Evolutionary conservation across 2,329 filamentous ascomycete genomes (phyloP).

Genomic region (Cercospora sp.): DNA sequence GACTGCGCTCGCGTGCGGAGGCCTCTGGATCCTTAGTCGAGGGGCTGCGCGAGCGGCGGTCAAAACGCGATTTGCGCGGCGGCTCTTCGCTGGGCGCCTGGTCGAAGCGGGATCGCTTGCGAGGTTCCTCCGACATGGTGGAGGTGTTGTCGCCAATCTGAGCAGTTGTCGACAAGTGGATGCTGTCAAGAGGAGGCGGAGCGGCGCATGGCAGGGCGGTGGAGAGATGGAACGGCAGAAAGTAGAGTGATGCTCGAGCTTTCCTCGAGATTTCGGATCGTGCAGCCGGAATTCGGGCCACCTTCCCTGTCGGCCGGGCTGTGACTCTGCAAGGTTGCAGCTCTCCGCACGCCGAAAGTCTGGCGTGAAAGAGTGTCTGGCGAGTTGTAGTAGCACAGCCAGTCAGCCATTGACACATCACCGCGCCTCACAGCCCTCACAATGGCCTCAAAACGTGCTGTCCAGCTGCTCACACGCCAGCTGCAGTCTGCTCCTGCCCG

Average conservation of each 20-base stretch:
- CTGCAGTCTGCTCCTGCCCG: constrained; percentile 7
- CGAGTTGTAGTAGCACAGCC: not conserved
- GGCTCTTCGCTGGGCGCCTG: constrained; percentile 81
- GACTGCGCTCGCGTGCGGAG: constrained; percentile 75
- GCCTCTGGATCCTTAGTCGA: constrained; percentile 62
- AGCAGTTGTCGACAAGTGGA: not conserved
- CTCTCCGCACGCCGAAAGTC: constrained; percentile 1
- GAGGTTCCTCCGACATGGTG: constrained; percentile 74
- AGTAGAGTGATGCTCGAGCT: constrained; percentile 2
- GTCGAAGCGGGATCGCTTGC: constrained; percentile 78
- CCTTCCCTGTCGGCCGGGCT: not conserved
- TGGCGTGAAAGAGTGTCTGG: not conserved
- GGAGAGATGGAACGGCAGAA: not conserved
- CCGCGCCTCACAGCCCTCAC: constrained; percentile 2
- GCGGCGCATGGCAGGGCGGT: not conserved
- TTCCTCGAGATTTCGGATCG: constrained; percentile 1
- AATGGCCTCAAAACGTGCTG: constrained; percentile 41
- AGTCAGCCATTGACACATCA: constrained; percentile 1
- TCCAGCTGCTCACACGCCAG: constrained; percentile 29
- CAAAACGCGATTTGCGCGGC: constrained; percentile 70
- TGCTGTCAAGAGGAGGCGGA: not conserved
- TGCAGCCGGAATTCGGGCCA: not conserved
- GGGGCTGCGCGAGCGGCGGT: constrained; percentile 72
- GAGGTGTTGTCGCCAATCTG: not conserved
- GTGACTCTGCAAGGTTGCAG: constrained; percentile 3